Conservation (phyloP, 257 asterid species). For the Solanum boliviense region DNA sequence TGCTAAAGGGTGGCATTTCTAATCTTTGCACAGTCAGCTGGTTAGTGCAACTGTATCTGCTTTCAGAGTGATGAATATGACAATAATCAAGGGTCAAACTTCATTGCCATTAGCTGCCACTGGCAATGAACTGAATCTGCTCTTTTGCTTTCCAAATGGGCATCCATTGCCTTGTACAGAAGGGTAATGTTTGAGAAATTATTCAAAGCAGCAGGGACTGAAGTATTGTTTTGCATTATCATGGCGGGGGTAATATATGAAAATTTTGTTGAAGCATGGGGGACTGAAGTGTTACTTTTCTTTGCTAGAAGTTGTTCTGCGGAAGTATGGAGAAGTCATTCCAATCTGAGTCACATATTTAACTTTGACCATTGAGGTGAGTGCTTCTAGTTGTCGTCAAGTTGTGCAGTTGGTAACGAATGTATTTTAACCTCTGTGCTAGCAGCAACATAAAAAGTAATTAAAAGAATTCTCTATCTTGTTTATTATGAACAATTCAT, state of each 20-base stretch:
- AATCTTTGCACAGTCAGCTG: neutral
- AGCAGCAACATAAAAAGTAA: neutral
- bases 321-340: neutral
- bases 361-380: neutral
- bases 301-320: neutral
- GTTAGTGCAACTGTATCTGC: neutral
- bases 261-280: neutral
- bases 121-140: neutral
- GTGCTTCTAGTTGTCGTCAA: neutral
- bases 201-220: neutral
- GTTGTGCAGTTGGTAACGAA: neutral
- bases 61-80: neutral
- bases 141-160: neutral
- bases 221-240: neutral
- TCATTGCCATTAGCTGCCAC: neutral
- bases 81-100: neutral
- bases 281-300: neutral
- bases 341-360: neutral
- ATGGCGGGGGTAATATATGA: neutral
- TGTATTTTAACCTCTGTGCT: neutral
- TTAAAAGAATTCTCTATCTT: neutral
- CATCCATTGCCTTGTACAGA: neutral
- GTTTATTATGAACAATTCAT: neutral
- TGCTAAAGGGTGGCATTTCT: slow-evolving; percentile 92
- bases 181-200: neutral